These are phyloP conservation scores for Globisporangium alternatum DNA, from an alignment of 352 stramenopile genomes.

Conservation along the genomic window DNA sequence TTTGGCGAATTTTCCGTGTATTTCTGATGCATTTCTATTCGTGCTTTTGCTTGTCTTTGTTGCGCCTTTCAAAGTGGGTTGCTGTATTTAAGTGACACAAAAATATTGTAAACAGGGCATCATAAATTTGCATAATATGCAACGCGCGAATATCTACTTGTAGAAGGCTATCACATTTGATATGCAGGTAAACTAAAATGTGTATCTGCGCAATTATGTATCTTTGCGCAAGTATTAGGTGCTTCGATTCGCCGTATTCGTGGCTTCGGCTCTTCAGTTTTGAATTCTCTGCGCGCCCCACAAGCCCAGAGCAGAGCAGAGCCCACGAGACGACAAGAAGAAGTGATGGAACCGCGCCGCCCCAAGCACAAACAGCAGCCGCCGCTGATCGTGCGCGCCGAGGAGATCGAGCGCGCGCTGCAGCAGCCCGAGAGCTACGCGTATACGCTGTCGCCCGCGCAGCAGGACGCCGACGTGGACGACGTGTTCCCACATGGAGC, in stretches of 20 bases:
- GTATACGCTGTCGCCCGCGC: slow-evolving; percentile 10
- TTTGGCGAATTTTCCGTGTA: not conserved
- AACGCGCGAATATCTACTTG: not conserved
- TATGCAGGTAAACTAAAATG: not conserved
- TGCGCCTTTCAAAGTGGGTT: not conserved
- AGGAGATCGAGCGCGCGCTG: slow-evolving; percentile 47
- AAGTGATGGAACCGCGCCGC: slow-evolving; percentile 52
- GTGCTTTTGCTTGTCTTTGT: not conserved
- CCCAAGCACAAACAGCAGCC: slow-evolving; percentile 67
- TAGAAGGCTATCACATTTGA: not conserved
- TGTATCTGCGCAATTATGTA: not conserved
- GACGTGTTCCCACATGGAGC: slow-evolving; percentile 22
- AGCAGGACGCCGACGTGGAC: slow-evolving; percentile 4
- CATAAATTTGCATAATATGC: not conserved
- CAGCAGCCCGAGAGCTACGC: slow-evolving; percentile 30
- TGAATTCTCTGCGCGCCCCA: not conserved
- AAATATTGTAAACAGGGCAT: not conserved
- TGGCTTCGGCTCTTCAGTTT: not conserved
- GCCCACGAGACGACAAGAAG: slow-evolving; percentile 8
- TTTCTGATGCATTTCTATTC: slow-evolving; percentile 7
- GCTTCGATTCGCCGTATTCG: not conserved
- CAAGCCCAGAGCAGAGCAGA: not conserved
- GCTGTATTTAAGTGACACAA: not conserved
- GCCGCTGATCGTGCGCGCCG: slow-evolving; percentile 37
- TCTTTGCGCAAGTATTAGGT: not conserved